Conservation (phyloP, 176 grass and related monocot genomes). For the Chrysopogon serrulatus region DNA sequence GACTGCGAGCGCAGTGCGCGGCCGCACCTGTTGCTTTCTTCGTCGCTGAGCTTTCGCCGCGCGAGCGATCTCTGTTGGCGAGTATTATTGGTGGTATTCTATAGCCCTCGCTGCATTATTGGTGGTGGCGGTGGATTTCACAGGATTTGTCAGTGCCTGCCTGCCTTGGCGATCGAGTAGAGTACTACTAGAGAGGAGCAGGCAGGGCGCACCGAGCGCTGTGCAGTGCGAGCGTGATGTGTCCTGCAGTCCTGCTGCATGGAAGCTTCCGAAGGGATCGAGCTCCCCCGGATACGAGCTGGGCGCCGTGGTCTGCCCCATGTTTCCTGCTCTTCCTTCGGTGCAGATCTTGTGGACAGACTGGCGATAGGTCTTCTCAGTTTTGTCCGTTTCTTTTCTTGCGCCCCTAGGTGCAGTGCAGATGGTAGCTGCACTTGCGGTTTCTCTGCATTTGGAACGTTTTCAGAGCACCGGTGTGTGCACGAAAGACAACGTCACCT, state of each 20-base stretch:
- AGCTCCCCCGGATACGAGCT: constrained; percentile 41
- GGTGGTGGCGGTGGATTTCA: constrained; percentile 13
- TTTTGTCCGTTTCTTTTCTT: not conserved
- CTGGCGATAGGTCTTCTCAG: not conserved
- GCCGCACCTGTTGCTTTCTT: not conserved
- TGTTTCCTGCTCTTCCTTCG: not conserved
- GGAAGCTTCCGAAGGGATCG: constrained; percentile 40
- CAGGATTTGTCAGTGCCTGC: not conserved
- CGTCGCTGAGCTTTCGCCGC: constrained; percentile 14
- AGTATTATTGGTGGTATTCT: not conserved
- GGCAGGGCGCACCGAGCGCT: not conserved
- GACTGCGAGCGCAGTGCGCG: not conserved
- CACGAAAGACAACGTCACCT: not conserved
- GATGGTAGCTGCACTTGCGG: not conserved
- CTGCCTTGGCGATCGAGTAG: not conserved
- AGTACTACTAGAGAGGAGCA: too few relatives aligned
- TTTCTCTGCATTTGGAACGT: not conserved
- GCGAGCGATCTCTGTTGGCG: not conserved
- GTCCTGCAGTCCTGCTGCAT: constrained; percentile 9
- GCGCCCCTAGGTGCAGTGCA: not conserved
- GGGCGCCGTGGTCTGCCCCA: constrained; percentile 4
- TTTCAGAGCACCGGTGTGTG: not conserved
- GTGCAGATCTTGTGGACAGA: not conserved
- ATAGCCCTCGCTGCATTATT: constrained; percentile 13
- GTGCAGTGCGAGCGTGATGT: not conserved